Base-by-base conservation (phyloP, 1,284 basidiomycete genomes). In the Papiliotrema fonsecae region DNA sequence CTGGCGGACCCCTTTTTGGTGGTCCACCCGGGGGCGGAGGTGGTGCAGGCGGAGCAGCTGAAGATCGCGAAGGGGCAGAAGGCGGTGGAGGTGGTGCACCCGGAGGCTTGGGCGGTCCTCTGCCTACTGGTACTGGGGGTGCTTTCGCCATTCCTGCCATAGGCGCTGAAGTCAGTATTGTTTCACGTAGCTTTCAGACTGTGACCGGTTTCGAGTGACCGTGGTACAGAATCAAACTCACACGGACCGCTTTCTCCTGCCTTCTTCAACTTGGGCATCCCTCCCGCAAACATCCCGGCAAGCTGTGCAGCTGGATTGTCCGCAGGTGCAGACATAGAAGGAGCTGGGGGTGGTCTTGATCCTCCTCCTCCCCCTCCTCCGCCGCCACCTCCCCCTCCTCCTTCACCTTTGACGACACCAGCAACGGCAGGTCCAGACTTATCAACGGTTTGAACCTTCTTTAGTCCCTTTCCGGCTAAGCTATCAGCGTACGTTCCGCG, bases 251-350 rank as follows among this genome's bases (percentile, higher is more conserved):
- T 27, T n/a, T 32, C 80, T 18, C 83, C 86, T 19, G 85, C 79
- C 46, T 87, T 82, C 75, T 86, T 92, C 60, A 94, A 69, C 65
- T 88, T 90, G 2, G 91, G 91, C 77, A 94, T 85, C 1, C 91
- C 90, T 21, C 88, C 88, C 34, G 90, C 88, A 64, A 94, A 93
- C 5, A 94, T 70, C 4, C 83, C 85, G 25, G 83, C 91, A 13
- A 93, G 76, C 65, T 91, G 88, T 30, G 88, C 87, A 3, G 69
- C 65, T 11, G 67, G 62, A 7, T 57, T 60, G 39, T 62, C 62
- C n/a, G 56, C 38, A n/a, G 58, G 50, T 30, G 55, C 35, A 6
- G 58, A 27, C 51, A 50, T 55, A 11, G 26, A 24, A 9, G 43
- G 44, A 25, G 30, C 43, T n/a, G 42, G 41, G n/a, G 48, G 40